phyloP scores from a whole-genome alignment of 2,329 filamentous ascomycete species.

The Cladophialophora carrionii region DNA sequence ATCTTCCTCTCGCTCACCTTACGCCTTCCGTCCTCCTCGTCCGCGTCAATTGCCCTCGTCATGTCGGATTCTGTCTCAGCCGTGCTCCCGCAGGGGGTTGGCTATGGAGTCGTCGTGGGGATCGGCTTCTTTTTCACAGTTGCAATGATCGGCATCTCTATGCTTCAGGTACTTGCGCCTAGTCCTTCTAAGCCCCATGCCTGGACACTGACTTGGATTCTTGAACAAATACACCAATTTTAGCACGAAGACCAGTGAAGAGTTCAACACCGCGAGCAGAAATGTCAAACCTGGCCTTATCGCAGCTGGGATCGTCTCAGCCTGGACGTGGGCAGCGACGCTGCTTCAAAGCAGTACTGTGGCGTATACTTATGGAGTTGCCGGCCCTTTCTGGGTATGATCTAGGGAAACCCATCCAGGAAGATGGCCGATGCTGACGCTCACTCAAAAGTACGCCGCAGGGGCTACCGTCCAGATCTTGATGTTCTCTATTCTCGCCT shows the following conservation, averaged over 20 bases:
- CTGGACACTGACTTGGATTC: background rate
- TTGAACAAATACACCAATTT: slow-evolving; percentile 33
- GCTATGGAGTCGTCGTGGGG: slow-evolving; percentile 57
- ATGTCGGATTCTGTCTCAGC: slow-evolving; percentile 30
- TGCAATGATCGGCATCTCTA: slow-evolving; percentile 49
- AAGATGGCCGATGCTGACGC: slow-evolving; percentile 43
- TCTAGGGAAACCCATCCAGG: no score
- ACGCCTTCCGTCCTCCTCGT: background rate
- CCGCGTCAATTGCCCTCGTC: background rate
- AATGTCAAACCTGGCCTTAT: slow-evolving; percentile 88
- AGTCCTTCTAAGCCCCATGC: background rate
- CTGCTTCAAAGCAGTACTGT: slow-evolving; percentile 72
- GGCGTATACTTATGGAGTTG: slow-evolving; percentile 75
- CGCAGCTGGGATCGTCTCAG: slow-evolving; percentile 75
- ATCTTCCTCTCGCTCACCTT: background rate
- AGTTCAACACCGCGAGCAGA: slow-evolving; percentile 85
- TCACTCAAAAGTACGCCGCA: slow-evolving; percentile 66
- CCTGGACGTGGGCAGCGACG: slow-evolving; percentile 71
- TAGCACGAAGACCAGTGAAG: slow-evolving; percentile 81
- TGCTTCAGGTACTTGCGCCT: slow-evolving; percentile 43
- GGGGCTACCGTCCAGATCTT: slow-evolving; percentile 84
- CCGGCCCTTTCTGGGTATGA: slow-evolving; percentile 61
- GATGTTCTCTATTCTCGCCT: slow-evolving; percentile 80
- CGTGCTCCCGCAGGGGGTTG: slow-evolving; percentile 43
- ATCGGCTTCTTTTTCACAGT: slow-evolving; percentile 53